Conservation (phyloP, 768 basidiomycete genomes). For the Tricholoma furcatifolium region DNA sequence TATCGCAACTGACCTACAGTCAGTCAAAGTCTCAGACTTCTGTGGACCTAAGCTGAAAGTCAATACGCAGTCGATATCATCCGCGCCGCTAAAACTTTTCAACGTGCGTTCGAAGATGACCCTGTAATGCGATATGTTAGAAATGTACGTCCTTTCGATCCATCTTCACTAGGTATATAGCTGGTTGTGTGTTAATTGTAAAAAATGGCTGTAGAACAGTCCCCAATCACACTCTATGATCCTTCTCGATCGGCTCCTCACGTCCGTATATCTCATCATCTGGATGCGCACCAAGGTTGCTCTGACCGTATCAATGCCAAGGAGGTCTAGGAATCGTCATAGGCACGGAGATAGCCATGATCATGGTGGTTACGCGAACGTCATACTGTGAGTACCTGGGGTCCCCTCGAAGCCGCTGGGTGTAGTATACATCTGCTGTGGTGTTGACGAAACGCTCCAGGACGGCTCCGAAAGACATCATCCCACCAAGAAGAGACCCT, state of each 20-base stretch:
- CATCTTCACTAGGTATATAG: background rate
- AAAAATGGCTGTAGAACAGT: slow-evolving; percentile 1
- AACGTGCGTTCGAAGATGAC: background rate
- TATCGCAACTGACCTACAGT: too few relatives aligned
- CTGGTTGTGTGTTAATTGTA: background rate
- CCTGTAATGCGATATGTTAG: background rate
- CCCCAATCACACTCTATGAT: background rate
- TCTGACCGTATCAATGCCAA: slow-evolving; percentile 16
- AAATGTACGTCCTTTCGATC: background rate
- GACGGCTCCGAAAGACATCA: background rate
- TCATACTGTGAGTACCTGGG: too few relatives aligned
- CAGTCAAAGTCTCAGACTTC: too few relatives aligned
- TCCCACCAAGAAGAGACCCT: background rate
- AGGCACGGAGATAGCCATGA: slow-evolving; percentile 18
- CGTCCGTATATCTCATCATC: slow-evolving; percentile 4
- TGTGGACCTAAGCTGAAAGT: background rate
- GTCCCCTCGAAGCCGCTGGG: too few relatives aligned
- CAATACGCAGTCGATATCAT: background rate
- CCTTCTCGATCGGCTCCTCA: slow-evolving; percentile 1
- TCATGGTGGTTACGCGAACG: slow-evolving; percentile 5
- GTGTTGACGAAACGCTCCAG: background rate
- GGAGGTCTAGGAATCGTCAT: too few relatives aligned
- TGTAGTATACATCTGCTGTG: background rate
- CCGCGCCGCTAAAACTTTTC: background rate
- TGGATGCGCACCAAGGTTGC: slow-evolving; percentile 22